phyloP scores from a whole-genome alignment of 768 basidiomycete genomes.

The Serendipita indica region DNA sequence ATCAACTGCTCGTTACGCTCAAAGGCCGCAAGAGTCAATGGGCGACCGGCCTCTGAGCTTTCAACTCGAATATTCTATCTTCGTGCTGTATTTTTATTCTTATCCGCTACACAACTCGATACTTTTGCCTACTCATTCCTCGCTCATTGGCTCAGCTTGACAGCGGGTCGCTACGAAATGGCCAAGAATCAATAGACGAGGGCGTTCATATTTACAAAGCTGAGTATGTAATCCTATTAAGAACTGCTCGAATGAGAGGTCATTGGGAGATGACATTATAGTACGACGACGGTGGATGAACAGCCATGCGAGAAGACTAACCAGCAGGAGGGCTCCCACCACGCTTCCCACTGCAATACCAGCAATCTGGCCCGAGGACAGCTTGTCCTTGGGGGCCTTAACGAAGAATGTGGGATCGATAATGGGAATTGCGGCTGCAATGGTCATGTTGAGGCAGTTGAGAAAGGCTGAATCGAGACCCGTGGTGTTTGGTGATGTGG shows the following conservation, averaged over 20 bases:
- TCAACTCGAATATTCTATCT: not conserved
- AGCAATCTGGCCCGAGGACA: not conserved
- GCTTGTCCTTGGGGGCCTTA: not conserved
- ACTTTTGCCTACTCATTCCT: too few species aligned
- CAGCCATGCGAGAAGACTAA: not conserved
- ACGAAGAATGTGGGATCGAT: not conserved
- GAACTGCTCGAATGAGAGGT: too few species aligned
- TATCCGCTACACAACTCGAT: too few species aligned
- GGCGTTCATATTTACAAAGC: too few species aligned
- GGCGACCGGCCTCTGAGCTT: not conserved
- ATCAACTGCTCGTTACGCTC: not conserved
- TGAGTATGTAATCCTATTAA: too few species aligned
- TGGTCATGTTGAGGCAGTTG: not conserved
- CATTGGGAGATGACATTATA: too few species aligned
- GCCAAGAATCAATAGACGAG: too few species aligned
- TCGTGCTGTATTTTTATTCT: not conserved
- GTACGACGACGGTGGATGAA: not conserved
- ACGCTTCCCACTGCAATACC: not conserved
- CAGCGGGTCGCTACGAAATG: too few species aligned
- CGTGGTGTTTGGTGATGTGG: not conserved
- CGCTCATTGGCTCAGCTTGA: too few species aligned
- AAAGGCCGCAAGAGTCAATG: not conserved
- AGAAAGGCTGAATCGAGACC: not conserved
- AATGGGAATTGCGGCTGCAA: slow-evolving; percentile 1
- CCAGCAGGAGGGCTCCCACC: not conserved